phyloP scores from a whole-genome alignment of 2,329 filamentous ascomycete genomes.

The Fusarium metavorans region DNA sequence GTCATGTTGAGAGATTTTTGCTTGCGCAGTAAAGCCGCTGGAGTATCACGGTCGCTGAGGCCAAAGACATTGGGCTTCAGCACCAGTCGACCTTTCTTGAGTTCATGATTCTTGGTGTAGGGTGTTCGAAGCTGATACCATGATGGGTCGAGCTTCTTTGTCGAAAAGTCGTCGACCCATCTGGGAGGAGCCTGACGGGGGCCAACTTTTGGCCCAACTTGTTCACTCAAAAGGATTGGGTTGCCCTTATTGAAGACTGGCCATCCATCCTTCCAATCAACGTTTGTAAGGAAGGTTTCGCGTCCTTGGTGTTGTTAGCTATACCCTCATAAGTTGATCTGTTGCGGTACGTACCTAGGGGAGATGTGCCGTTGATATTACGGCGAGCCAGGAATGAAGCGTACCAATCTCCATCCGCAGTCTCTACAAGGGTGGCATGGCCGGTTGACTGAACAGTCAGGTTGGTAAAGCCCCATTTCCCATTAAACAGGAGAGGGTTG shows the following conservation, averaged over 20 bases:
- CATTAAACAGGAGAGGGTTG: not conserved
- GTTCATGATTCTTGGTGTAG: not conserved
- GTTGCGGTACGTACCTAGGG: not conserved
- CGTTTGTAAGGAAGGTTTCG: not conserved
- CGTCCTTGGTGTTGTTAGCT: not conserved
- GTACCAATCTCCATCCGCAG: not conserved
- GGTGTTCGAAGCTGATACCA: not conserved
- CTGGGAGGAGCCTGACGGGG: not conserved
- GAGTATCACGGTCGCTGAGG: not conserved
- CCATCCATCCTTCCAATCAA: not conserved
- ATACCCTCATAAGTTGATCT: no score
- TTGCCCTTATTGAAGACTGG: not conserved
- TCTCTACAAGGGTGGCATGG: not conserved
- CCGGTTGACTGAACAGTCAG: not conserved
- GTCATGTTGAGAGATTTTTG: conserved; percentile 1
- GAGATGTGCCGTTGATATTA: not conserved
- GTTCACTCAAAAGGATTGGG: not conserved
- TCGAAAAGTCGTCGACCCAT: not conserved
- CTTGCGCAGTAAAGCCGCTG: not conserved
- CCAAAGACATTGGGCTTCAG: not conserved
- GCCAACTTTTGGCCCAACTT: not conserved
- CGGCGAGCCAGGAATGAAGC: not conserved
- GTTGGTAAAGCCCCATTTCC: not conserved
- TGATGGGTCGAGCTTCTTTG: not conserved
- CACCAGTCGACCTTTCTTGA: not conserved